Conservation (phyloP, 75 land plant genomes). For the Pseudotsuga menziesii region DNA sequence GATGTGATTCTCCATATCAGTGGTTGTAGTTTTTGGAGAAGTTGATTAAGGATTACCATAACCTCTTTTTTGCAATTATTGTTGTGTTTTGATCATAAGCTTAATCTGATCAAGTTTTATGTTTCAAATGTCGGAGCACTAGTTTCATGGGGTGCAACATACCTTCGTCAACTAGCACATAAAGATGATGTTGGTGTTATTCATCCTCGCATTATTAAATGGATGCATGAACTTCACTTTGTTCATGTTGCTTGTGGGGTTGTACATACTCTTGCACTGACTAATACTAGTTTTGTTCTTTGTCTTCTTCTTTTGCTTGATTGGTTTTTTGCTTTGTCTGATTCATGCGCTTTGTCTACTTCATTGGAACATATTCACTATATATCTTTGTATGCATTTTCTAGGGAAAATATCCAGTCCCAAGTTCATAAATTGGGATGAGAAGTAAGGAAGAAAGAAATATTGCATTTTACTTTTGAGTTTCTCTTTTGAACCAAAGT, state of each 20-base stretch:
- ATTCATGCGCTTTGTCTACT: background rate
- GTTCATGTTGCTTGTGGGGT: conserved; percentile 42
- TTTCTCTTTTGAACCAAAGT: background rate
- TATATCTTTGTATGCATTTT: background rate
- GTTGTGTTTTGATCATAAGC: too few relatives aligned
- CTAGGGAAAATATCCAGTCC: background rate
- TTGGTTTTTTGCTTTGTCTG: too few relatives aligned
- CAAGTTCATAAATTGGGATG: background rate
- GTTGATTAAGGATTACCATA: too few relatives aligned
- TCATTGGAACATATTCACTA: background rate
- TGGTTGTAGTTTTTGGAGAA: too few relatives aligned
- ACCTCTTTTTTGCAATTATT: too few relatives aligned
- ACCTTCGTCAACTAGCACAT: conserved; percentile 40
- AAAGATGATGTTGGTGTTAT: conserved; percentile 25
- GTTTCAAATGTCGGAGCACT: conserved; percentile 36
- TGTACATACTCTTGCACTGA: conserved; percentile 41
- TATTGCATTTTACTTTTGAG: too few relatives aligned
- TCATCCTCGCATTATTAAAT: conserved; percentile 33
- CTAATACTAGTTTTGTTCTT: conserved; percentile 19
- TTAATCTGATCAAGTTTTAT: too few relatives aligned
- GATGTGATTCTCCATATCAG: too few relatives aligned
- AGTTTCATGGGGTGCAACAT: conserved; percentile 41
- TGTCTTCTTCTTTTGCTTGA: too few relatives aligned
- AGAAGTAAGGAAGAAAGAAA: background rate
- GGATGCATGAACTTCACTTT: conserved; percentile 35